Conservation (phyloP, 2,329 filamentous ascomycete genomes). For the Pseudogymnoascus sp. region DNA sequence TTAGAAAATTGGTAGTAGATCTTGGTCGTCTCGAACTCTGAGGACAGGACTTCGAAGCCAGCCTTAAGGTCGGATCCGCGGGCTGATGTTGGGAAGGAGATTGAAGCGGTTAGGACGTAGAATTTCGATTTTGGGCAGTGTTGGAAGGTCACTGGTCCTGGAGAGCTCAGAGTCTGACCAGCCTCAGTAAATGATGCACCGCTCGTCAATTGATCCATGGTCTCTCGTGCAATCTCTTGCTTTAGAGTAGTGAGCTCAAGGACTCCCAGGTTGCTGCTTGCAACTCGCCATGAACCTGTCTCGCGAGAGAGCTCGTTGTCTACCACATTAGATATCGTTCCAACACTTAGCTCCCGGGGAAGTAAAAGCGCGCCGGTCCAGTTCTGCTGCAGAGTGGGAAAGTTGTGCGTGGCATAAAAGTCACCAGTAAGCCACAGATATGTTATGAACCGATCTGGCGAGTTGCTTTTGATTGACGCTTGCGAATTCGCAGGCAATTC, state of each 20-base stretch:
- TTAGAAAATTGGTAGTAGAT: slow-evolving; percentile 39
- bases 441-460: slow-evolving; percentile 34
- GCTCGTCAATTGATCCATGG: slow-evolving; percentile 26
- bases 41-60: slow-evolving; percentile 34
- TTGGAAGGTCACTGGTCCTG: slow-evolving; percentile 10
- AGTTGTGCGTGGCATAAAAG: slow-evolving; percentile 31
- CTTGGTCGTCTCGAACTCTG: slow-evolving; percentile 32
- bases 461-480: slow-evolving; percentile 30
- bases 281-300: slow-evolving; percentile 32
- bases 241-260: slow-evolving; percentile 31
- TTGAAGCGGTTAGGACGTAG: slow-evolving; percentile 30
- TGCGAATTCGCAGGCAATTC: slow-evolving; percentile 30
- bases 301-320: slow-evolving; percentile 33
- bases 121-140: slow-evolving; percentile 29
- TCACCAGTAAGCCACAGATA: slow-evolving; percentile 37
- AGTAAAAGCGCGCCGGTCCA: slow-evolving; percentile 37
- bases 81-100: slow-evolving; percentile 30
- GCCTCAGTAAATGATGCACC: slow-evolving; percentile 1
- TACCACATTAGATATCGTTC: slow-evolving; percentile 32
- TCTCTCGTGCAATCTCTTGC: slow-evolving; percentile 32
- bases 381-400: slow-evolving; percentile 34
- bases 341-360: slow-evolving; percentile 34
- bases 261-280: slow-evolving; percentile 25
- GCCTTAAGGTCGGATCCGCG: slow-evolving; percentile 30
- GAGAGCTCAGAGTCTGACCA: neutral